phyloP scores from a whole-genome alignment of 345 rosid genomes.

The Eucalyptus microcorys region DNA sequence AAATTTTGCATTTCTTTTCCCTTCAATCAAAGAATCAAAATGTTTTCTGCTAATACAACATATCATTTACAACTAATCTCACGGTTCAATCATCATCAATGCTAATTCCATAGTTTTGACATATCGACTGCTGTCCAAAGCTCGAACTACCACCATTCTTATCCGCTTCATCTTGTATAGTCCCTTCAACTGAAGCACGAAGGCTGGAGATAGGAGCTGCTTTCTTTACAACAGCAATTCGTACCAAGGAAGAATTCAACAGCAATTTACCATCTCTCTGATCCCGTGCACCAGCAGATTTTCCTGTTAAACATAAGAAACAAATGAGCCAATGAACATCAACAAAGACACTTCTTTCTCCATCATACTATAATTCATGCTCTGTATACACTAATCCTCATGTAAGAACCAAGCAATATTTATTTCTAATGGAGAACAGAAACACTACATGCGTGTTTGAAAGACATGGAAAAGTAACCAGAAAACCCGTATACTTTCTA shows the following conservation, averaged over 20 bases:
- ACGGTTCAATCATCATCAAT: constrained; percentile 18
- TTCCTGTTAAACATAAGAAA: constrained; percentile 2
- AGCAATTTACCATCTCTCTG: constrained; percentile 10
- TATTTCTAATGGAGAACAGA: neutral
- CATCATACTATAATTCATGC: neutral
- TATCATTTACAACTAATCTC: neutral
- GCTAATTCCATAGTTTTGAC: constrained; percentile 51
- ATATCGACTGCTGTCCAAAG: constrained; percentile 30
- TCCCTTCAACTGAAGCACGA: constrained; percentile 5
- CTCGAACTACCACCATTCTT: neutral
- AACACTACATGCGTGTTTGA: no score
- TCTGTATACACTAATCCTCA: neutral
- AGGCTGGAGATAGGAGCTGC: constrained; percentile 1
- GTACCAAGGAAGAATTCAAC: constrained; percentile 13
- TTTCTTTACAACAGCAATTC: constrained; percentile 1
- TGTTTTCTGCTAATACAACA: neutral
- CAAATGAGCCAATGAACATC: neutral
- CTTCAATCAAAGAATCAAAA: neutral
- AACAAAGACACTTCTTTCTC: neutral
- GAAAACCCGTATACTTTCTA: neutral
- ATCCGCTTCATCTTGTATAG: neutral
- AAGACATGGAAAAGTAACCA: no score
- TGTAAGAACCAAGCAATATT: neutral
- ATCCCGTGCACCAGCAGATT: neutral
- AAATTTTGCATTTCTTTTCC: neutral